phyloP scores from a whole-genome alignment of 116 monocot genomes.

The Cymodocea nodosa region DNA sequence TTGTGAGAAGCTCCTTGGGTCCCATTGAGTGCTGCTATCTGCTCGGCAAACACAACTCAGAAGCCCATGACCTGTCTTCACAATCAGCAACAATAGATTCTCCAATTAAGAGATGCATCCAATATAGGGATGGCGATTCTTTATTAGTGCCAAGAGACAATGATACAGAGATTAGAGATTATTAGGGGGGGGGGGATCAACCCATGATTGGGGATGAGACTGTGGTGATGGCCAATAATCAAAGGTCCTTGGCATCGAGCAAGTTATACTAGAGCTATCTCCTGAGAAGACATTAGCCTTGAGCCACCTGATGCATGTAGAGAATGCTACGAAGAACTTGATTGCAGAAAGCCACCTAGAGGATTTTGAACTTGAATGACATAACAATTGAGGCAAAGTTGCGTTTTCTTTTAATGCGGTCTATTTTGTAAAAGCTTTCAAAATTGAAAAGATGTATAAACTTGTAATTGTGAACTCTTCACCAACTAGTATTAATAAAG shows the following conservation, averaged over 20 bases:
- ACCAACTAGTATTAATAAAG: background rate
- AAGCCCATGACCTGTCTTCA: background rate
- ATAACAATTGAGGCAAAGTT: background rate
- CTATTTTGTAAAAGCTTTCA: background rate
- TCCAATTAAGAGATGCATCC: background rate
- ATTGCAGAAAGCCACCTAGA: background rate
- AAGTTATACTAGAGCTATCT: too few species aligned
- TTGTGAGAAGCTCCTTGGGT: slow-evolving; percentile 72
- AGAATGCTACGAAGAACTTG: background rate
- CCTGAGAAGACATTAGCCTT: slow-evolving; percentile 2
- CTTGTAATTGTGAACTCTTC: background rate
- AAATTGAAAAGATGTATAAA: background rate
- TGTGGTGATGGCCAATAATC: too few species aligned
- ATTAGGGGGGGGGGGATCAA: too few species aligned
- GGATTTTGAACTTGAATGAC: background rate
- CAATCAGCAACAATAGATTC: background rate
- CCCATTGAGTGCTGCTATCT: slow-evolving; percentile 70
- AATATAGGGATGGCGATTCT: background rate
- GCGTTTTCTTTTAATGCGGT: background rate
- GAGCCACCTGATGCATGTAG: background rate
- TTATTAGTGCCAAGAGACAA: background rate
- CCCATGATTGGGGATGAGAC: too few species aligned
- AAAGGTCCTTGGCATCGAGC: too few species aligned
- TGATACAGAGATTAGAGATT: background rate
- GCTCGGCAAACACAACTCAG: slow-evolving; percentile 6